Evolutionary conservation across 768 basidiomycete genomes (phyloP).

Genomic region (Psilocybe cubensis): DNA sequence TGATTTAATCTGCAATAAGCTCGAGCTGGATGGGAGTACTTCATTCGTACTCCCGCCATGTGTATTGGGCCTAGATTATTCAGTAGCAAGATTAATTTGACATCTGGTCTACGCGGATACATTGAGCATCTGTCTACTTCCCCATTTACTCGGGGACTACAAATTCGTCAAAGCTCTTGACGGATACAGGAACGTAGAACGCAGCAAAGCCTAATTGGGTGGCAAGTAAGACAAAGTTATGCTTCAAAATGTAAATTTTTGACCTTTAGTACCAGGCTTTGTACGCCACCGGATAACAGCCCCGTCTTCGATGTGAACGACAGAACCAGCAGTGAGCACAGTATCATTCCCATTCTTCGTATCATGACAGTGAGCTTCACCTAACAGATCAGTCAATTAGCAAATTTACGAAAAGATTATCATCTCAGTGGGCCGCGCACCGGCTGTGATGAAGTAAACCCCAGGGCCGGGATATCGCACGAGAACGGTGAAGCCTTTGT

Average conservation of each 20-base stretch:
- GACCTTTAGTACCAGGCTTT: neutral
- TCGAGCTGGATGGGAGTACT: no score
- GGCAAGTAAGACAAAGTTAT: neutral
- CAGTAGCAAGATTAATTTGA: no score
- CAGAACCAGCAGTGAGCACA: neutral
- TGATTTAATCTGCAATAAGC: no score
- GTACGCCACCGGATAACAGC: neutral
- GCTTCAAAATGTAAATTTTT: neutral
- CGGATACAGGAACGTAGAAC: neutral
- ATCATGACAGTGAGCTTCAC: neutral
- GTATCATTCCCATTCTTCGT: neutral
- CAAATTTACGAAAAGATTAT: no score
- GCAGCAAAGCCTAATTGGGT: neutral
- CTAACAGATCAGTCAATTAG: neutral
- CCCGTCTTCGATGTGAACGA: neutral
- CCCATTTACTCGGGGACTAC: no score
- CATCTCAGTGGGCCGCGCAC: neutral
- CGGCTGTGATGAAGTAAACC: neutral
- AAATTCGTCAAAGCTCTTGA: neutral
- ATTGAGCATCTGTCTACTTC: no score
- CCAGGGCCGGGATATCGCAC: neutral
- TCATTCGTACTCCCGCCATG: no score
- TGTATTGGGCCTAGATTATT: no score
- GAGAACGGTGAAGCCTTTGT: neutral
- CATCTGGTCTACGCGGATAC: no score